Percentiles rank a stretch among this genome's conserved stretches.
Evolutionary conservation across 148 eudicot genomes (phyloP).

Genomic region (Heliosperma pusillum): DNA sequence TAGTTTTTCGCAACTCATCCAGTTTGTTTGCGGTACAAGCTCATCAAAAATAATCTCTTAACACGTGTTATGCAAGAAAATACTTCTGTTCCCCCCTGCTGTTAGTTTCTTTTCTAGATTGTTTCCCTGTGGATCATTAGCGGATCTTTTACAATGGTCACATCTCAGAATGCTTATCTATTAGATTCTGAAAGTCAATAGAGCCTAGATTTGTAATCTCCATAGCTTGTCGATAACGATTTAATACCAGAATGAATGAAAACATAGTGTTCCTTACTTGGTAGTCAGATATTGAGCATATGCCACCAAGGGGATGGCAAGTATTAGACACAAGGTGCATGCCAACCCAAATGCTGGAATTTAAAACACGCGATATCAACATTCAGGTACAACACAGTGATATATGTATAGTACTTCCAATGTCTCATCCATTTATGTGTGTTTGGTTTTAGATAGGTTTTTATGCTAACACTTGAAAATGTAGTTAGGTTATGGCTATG

Average conservation of each 20-base stretch:
- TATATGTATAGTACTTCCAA: neutral
- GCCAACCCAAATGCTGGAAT: slow-evolving; percentile 30
- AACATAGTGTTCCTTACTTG: slow-evolving; percentile 3
- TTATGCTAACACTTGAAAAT: too few species aligned
- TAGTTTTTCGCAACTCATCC: neutral
- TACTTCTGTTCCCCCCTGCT: neutral
- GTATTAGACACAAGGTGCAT: slow-evolving; percentile 28
- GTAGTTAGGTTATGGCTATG: too few species aligned
- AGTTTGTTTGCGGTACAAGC: neutral
- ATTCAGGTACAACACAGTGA: neutral
- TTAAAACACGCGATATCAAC: slow-evolving; percentile 15
- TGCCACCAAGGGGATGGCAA: slow-evolving; percentile 29
- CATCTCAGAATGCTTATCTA: neutral
- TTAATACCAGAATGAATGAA: neutral
- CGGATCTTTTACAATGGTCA: neutral
- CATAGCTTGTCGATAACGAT: neutral
- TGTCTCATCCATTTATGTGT: neutral
- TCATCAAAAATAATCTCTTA: neutral
- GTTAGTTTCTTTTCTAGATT: neutral
- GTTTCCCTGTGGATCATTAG: neutral
- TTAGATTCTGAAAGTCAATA: neutral
- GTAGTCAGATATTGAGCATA: slow-evolving; percentile 13
- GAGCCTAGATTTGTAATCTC: neutral
- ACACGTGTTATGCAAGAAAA: neutral
- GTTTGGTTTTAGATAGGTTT: neutral